Base-by-base conservation (phyloP, 2,329 filamentous ascomycete species). In the Clarireedia homoeocarpa region DNA sequence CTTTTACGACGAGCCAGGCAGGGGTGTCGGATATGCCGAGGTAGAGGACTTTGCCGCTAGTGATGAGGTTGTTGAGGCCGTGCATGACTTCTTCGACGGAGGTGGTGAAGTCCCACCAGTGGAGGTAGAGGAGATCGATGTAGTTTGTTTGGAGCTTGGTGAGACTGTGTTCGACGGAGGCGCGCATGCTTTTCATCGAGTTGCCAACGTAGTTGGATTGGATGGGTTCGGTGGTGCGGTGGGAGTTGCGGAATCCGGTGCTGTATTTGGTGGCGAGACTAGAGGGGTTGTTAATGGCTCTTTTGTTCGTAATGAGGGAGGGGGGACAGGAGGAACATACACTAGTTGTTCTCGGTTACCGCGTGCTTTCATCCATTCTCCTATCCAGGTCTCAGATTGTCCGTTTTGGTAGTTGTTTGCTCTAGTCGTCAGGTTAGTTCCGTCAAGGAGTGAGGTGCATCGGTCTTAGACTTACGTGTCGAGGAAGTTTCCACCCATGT, bases 71-170 rank as follows among this genome's bases (percentile, higher is more conserved):
- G 66, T 88, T 85, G 46, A 88, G 74, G 0, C 77, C 77, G 57
- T 87, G 82, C 85, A 89, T 89, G 47, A 89, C 52, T 65, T 89
- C 84, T 0, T 79, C 74, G 48, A 88, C 80, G 0, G 77, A 78
- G 24, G 81, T 82, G n/a, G 77, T 81, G 64, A 77, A 84, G 67
- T 88, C 84, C 83, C 84, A 88, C 79, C 80, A 83, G 62, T 85
- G 82, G 34, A 84, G 74, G 53, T 82, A 84, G 1, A 83, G 73
- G 9, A 86, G 66, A 64, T 90, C 86, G 56, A 89, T 82, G 65
- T 88, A 90, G 52, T 80, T 76, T 0, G 85, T 88, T 70, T 84
- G 77, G 52, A 85, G 75, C 71, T 83, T 86, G 65, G 73, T 71
- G 58, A 85, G 66, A 58, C 80, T 83, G n/a, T 71, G 73, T 17